Evolutionary conservation across 805 yeast genomes (phyloP).

Genomic region (Candida yuanshanica): DNA sequence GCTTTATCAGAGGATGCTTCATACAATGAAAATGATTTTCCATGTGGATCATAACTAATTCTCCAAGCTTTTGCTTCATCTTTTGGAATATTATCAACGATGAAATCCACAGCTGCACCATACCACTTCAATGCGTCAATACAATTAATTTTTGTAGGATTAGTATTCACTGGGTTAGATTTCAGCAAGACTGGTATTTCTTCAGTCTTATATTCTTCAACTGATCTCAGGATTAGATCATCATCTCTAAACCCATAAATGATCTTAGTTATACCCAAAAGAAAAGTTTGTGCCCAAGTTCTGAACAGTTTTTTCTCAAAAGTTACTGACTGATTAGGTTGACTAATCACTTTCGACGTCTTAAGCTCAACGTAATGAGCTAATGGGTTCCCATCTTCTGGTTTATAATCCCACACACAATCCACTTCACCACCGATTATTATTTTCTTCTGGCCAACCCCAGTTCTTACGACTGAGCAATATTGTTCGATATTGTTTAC

Average conservation of each 20-base stretch:
- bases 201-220: constrained; percentile 74
- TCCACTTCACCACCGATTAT: constrained; percentile 89
- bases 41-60: constrained; percentile 50
- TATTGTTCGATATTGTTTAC: constrained; percentile 76
- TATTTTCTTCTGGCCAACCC: constrained; percentile 67
- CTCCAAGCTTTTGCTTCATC: constrained; percentile 48
- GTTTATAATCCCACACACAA: constrained; percentile 79
- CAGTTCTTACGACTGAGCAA: constrained; percentile 74
- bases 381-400: constrained; percentile 38
- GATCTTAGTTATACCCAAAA: constrained; percentile 76
- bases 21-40: constrained; percentile 45
- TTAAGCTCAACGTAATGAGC: constrained; percentile 82
- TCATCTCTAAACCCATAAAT: constrained; percentile 87
- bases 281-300: constrained; percentile 92
- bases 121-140: constrained; percentile 80
- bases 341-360: constrained; percentile 53
- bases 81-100: constrained; percentile 48
- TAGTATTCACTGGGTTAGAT: constrained; percentile 37
- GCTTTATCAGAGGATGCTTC: constrained; percentile 38
- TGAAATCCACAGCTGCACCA: constrained; percentile 80
- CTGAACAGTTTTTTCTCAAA: constrained; percentile 75
- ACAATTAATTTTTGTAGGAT: constrained; percentile 54
- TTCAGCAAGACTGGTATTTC: constrained; percentile 70
- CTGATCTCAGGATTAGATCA: constrained; percentile 50
- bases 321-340: constrained; percentile 49